Evolutionary conservation across 2,329 filamentous ascomycete species (phyloP).

Genomic region (Xylariaceae sp.): DNA sequence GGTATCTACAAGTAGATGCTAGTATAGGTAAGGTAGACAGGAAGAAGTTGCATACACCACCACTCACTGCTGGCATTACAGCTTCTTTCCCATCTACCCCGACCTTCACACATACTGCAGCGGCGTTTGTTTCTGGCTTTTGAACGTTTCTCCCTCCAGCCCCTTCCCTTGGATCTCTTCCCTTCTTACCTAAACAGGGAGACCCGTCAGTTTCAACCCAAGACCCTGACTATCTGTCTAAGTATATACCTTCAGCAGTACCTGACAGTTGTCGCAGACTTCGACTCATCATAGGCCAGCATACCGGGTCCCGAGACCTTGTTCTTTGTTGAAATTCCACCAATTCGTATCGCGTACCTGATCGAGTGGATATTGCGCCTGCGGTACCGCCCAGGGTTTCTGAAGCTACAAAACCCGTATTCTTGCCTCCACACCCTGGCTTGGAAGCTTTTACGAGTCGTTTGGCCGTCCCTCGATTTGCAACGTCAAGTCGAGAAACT

Average conservation of each 20-base stretch:
- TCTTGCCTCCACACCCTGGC: conserved; percentile 16
- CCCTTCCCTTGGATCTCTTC: no score
- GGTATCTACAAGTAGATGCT: no score
- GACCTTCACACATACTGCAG: no score
- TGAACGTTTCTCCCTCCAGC: no score
- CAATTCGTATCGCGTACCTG: conserved; percentile 25
- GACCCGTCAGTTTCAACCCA: background rate
- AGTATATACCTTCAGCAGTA: no score
- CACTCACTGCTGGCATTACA: no score
- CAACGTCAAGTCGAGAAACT: background rate
- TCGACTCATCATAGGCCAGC: conserved; percentile 14
- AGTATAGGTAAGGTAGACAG: no score
- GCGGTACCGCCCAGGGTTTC: conserved; percentile 6
- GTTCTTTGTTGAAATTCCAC: conserved; percentile 23
- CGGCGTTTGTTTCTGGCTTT: no score
- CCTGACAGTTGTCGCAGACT: conserved; percentile 17
- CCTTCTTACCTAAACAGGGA: background rate
- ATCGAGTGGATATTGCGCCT: conserved; percentile 14
- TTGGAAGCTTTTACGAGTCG: background rate
- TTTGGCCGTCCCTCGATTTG: conserved; percentile 5
- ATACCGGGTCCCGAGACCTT: conserved; percentile 18
- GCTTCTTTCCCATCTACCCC: no score
- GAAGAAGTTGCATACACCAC: no score
- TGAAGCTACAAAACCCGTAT: conserved; percentile 27
- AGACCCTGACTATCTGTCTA: no score